Conservation (phyloP, 768 basidiomycete genomes). For the Auriscalpium microsporum region DNA sequence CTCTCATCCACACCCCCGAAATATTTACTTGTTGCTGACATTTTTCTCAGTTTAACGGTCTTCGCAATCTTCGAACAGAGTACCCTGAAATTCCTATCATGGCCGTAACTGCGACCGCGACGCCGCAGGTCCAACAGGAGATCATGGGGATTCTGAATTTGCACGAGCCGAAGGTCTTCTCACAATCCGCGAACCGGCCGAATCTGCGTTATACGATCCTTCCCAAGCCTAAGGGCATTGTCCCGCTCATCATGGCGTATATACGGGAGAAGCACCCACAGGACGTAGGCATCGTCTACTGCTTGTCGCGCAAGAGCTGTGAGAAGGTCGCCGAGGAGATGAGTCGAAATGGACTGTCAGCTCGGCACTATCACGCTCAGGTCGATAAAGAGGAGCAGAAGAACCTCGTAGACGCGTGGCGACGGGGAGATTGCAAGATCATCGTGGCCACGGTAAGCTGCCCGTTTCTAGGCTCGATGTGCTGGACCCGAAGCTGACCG, state of each 20-base stretch:
- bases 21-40: neutral
- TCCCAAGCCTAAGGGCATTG: conserved; percentile 36
- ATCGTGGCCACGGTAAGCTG: conserved; percentile 84
- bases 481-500: no score
- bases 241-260: conserved; percentile 58
- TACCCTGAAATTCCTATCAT: conserved; percentile 85
- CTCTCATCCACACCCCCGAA: neutral
- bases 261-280: conserved; percentile 49
- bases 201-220: conserved; percentile 75
- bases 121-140: conserved; percentile 66
- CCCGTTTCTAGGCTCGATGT: neutral
- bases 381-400: conserved; percentile 58
- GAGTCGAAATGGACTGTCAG: conserved; percentile 48
- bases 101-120: conserved; percentile 95
- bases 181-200: conserved; percentile 87
- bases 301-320: conserved; percentile 59
- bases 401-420: conserved; percentile 63
- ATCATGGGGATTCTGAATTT: conserved; percentile 68
- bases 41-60: conserved; percentile 23
- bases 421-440: conserved; percentile 57
- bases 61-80: conserved; percentile 50
- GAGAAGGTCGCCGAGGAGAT: conserved; percentile 73
- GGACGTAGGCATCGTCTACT: conserved; percentile 83
- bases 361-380: conserved; percentile 81
- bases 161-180: conserved; percentile 46